Conservation (phyloP, 345 rosid species). For the Bruguiera gymnorhiza region DNA sequence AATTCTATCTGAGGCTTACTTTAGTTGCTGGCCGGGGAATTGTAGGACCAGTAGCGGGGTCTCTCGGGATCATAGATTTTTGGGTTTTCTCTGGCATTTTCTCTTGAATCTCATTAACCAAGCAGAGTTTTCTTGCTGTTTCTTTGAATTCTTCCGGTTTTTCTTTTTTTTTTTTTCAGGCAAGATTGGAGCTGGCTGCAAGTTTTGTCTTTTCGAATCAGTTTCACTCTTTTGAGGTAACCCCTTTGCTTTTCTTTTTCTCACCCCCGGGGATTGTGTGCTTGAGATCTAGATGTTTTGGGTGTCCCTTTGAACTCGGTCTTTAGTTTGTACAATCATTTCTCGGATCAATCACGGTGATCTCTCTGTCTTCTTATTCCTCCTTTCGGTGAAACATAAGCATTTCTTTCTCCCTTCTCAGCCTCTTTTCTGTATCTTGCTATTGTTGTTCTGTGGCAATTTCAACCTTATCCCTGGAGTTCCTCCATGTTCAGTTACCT, state of each 20-base stretch:
- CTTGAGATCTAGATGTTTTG: conserved; percentile 23
- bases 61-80: conserved; percentile 11
- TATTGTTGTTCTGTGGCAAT: neutral
- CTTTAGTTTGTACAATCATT: too few relatives aligned
- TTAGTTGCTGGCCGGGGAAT: conserved; percentile 21
- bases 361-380: too few relatives aligned
- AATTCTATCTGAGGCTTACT: neutral
- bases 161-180: conserved; percentile 20
- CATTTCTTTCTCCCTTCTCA: neutral
- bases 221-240: conserved; percentile 27
- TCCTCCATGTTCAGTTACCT: neutral
- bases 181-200: conserved; percentile 12
- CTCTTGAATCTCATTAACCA: conserved; percentile 15
- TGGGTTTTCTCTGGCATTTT: conserved; percentile 9
- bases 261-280: conserved; percentile 2
- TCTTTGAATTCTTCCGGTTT: conserved; percentile 2
- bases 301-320: neutral
- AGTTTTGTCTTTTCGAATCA: conserved; percentile 21
- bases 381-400: too few relatives aligned
- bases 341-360: too few relatives aligned
- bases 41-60: conserved; percentile 6
- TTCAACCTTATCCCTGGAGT: neutral
- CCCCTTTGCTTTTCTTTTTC: conserved; percentile 5
- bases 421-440: neutral
- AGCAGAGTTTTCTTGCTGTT: conserved; percentile 1